Conservation (phyloP, 345 rosid genomes). For the Eucalyptus polybractea region DNA sequence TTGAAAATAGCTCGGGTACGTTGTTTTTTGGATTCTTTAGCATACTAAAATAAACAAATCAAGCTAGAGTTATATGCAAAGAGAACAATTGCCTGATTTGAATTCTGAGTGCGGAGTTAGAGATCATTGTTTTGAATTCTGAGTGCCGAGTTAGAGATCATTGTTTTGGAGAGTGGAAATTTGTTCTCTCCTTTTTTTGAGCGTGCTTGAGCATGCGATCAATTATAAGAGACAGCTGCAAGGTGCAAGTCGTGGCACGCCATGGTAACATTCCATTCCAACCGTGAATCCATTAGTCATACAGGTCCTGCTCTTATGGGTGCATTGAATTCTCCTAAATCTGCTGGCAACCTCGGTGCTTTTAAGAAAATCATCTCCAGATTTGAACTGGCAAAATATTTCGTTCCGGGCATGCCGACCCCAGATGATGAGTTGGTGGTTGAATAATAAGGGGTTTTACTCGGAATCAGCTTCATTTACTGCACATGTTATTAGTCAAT, state of each 20-base stretch:
- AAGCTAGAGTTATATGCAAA: neutral
- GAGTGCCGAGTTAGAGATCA: neutral
- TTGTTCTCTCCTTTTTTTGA: neutral
- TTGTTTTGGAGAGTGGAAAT: neutral
- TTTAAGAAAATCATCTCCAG: neutral
- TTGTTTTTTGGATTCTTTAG: neutral
- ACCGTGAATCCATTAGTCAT: neutral
- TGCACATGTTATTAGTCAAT: neutral
- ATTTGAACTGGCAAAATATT: neutral
- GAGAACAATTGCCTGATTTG: neutral
- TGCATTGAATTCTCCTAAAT: neutral
- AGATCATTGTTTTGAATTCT: neutral
- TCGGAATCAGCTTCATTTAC: neutral
- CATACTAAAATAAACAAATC: neutral
- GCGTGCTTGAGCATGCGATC: neutral
- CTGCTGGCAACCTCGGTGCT: neutral
- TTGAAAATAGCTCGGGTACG: neutral
- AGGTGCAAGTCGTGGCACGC: neutral
- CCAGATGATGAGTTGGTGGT: neutral
- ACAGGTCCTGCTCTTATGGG: neutral
- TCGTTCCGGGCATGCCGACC: neutral
- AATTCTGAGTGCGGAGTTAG: neutral
- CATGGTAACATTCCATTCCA: neutral
- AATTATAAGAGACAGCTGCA: neutral
- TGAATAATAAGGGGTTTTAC: neutral